Base-by-base conservation (phyloP, 768 basidiomycete genomes). In the Auriculariales sp. region DNA sequence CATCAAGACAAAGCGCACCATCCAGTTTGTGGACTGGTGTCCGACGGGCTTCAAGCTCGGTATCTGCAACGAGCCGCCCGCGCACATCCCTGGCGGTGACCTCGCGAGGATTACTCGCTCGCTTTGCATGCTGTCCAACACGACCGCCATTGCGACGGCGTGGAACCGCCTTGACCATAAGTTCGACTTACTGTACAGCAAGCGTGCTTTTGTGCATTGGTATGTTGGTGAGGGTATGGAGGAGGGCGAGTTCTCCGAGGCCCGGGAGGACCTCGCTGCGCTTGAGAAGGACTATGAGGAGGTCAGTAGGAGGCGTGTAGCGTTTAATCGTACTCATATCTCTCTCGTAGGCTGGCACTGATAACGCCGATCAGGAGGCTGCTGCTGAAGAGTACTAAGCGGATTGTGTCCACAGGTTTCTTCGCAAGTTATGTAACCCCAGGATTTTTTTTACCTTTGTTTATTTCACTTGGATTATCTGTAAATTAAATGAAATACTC, bases 251-350 rank as follows among this genome's bases (percentile, higher is more conserved):
- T 97, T 98, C 72, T 93, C 90, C 17, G 94, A 97, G 71, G 94
- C 94, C 17, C 85, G 94, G 53, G 95, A 99, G 70, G 94, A 99
- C 65, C 82, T 99, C 51, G 95, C 94, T n/a, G 94, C 94, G n/a
- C 80, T 99, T 49, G 94, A 97, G 74, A 95, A 91, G 67, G 90
- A 91, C 57, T 92, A 91, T 59, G 88, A 90, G 64, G 89, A 95
- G 64, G 90, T 82, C n/a, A n/a, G n/a, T n/a, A n/a, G n/a, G n/a
- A n/a, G n/a, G 56, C 77, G 79, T 48, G 70, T 55, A 48, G 10
- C 50, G 33, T 17, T 7, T 14, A 19, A 19, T 24, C 39, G 1
- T 44, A 4, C 39, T n/a, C 35, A 3, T 22, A n/a, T 33, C 32
- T n/a, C n/a, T 33, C 32, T n/a, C 2, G 7, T 0, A 36, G 35